Evolutionary conservation across 352 stramenopile species (phyloP), one percentile per base, ranked within the genome.

Genomic region (Thraustochytrium striatum): DNA sequence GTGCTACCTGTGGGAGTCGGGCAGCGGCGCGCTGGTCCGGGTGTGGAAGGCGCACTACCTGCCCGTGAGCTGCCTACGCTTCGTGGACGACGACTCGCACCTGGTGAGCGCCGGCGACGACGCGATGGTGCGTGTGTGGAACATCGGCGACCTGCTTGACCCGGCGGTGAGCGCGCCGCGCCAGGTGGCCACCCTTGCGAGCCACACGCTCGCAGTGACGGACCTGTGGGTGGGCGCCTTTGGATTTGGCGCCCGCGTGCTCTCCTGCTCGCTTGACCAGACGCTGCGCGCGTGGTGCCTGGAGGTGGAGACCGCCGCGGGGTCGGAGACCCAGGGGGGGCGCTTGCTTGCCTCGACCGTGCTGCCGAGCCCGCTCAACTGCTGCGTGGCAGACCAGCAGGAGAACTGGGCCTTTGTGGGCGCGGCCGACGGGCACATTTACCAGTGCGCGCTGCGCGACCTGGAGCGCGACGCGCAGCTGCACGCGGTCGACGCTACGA

Each of bases 41-140:
- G 65, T 75, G 32, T 75, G 65, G 65, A 75, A 75, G 52, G 65
- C 65, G 50, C 65, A 75, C 35, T 75, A 75, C 65, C 52, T 30
- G 0, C 41, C 30, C 16, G 41, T 75, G 9, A 61, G 41, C 3
- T 39, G 41, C 9, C 44, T 75, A 8, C 44, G 52, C n/a, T 75
- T 75, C 65, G 21, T 58, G 13, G 65, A 58, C 9, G 65, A 38
- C 43, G 65, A 61, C 41, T 9, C 47, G 65, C 39, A 62, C 9
- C 44, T 75, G 5, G 47, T 75, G 0, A 75, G 41, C n/a, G 65
- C 41, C 52, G 65, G 65, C 13, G 52, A 75, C 19, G 65, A 75
- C 36, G 65, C 44, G 19, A 58, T 62, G 16, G 52, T 38, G 32
- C 44, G 61, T n/a, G 65, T 43, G 7, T 75, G 65, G 65, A 32